phyloP scores from a whole-genome alignment of 805 yeast species.

The Komagataella populi region DNA sequence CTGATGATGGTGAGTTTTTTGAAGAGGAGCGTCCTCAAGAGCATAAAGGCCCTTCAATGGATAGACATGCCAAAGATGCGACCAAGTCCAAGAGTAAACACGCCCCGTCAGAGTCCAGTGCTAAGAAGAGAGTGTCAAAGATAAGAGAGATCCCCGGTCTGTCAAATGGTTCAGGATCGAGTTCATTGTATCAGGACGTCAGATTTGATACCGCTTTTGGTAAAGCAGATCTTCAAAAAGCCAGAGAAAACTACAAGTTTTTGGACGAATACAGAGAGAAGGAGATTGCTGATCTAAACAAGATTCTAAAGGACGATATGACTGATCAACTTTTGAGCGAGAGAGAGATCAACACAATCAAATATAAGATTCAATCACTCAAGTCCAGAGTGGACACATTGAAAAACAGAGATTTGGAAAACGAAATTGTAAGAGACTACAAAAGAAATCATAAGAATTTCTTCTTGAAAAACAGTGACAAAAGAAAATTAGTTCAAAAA shows the following conservation, averaged over 20 bases:
- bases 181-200: conserved; percentile 57
- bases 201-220: conserved; percentile 89
- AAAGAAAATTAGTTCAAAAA: conserved; percentile 60
- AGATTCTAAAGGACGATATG: conserved; percentile 41
- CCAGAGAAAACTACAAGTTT: conserved; percentile 71
- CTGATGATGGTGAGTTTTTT: neutral
- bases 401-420: conserved; percentile 63
- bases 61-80: conserved; percentile 20
- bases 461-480: conserved; percentile 57
- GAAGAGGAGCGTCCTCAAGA: neutral
- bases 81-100: conserved; percentile 34
- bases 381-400: conserved; percentile 55
- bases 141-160: conserved; percentile 69
- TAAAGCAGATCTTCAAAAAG: conserved; percentile 52
- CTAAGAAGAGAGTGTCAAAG: conserved; percentile 57
- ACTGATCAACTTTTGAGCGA: conserved; percentile 24
- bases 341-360: conserved; percentile 36
- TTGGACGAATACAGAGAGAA: conserved; percentile 72
- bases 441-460: conserved; percentile 36
- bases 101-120: conserved; percentile 74
- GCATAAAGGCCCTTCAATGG: neutral
- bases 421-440: conserved; percentile 46
- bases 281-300: conserved; percentile 52
- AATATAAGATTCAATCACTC: conserved; percentile 45
- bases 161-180: conserved; percentile 11